A percentile compares a stretch with the other conserved stretches of the same genome.
These are phyloP conservation scores for Suillus variegatus DNA, from an alignment of 768 basidiomycete species.

Conservation along the genomic window DNA sequence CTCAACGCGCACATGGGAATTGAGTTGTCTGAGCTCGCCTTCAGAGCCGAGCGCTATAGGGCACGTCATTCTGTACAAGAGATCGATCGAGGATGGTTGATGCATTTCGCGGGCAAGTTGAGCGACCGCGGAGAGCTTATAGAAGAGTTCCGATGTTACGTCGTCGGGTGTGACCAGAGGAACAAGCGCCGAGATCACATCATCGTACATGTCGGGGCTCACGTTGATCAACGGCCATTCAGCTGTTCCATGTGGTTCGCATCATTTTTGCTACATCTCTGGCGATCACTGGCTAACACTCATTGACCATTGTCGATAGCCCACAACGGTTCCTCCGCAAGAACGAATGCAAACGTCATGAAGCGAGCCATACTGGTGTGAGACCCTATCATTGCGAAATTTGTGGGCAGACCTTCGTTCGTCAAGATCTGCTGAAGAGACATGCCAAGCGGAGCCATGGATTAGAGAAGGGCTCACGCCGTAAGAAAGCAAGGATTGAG, in stretches of 20 bases:
- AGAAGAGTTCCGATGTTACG: conserved; percentile 67
- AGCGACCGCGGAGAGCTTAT: conserved; percentile 57
- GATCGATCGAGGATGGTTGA: conserved; percentile 67
- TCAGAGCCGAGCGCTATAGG: conserved; percentile 56
- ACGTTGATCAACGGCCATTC: conserved; percentile 69
- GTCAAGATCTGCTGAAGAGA: conserved; percentile 68
- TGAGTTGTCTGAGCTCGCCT: conserved; percentile 51
- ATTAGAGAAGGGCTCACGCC: conserved; percentile 24
- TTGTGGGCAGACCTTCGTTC: conserved; percentile 60
- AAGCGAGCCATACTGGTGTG: conserved; percentile 58
- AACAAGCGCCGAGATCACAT: conserved; percentile 79
- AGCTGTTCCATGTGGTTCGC: conserved; percentile 66
- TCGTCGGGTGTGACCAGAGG: conserved; percentile 62
- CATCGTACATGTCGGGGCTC: conserved; percentile 70
- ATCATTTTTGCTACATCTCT: not conserved
- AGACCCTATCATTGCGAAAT: conserved; percentile 61
- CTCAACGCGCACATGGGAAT: conserved; percentile 68
- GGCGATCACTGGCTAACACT: conserved; percentile 10
- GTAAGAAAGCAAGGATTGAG: conserved; percentile 3
- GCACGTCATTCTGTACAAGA: conserved; percentile 53
- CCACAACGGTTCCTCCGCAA: conserved; percentile 66
- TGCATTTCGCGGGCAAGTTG: conserved; percentile 67
- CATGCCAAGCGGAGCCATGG: conserved; percentile 63
- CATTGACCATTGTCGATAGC: conserved; percentile 36
- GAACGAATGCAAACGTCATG: conserved; percentile 78